phyloP scores from a whole-genome alignment of 1,139 yeast species.

The Hemisphaericaspora subhashii region DNA sequence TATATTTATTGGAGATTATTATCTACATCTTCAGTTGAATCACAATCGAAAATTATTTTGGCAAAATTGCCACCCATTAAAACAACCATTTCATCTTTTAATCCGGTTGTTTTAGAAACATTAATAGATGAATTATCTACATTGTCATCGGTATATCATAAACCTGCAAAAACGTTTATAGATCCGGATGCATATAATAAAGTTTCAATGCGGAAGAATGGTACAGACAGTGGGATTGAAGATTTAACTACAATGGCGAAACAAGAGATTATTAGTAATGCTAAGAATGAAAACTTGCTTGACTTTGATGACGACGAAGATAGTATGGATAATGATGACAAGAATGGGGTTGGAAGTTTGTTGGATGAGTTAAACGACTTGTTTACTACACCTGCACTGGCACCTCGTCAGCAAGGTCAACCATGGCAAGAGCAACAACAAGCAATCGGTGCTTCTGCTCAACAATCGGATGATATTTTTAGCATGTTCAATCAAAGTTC shows the following conservation, averaged over 20 bases:
- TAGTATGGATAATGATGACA: constrained; percentile 8
- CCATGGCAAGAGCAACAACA: constrained; percentile 7
- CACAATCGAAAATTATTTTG: constrained; percentile 53
- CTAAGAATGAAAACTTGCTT: constrained; percentile 77
- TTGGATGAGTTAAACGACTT: constrained; percentile 71
- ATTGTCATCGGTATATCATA: constrained; percentile 85
- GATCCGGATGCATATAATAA: constrained; percentile 38
- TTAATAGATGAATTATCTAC: constrained; percentile 78
- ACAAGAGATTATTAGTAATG: constrained; percentile 66
- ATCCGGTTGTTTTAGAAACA: constrained; percentile 66
- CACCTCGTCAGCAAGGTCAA: constrained; percentile 8
- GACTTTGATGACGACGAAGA: constrained; percentile 71
- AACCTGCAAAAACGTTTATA: constrained; percentile 72
- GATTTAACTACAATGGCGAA: constrained; percentile 79
- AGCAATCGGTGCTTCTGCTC: constrained; percentile 23
- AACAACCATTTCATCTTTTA: constrained; percentile 69
- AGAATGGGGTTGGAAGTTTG: constrained; percentile 26
- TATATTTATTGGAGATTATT: constrained; percentile 92
- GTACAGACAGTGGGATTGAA: constrained; percentile 43
- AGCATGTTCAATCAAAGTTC: constrained; percentile 35
- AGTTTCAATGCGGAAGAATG: constrained; percentile 22
- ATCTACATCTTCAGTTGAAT: constrained; percentile 52
- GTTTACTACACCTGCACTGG: constrained; percentile 42
- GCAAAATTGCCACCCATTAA: constrained; percentile 69
- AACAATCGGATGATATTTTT: constrained; percentile 36